These are phyloP conservation scores for Epichloe sibirici DNA, from an alignment of 2,329 filamentous ascomycete species.

Conservation along the genomic window DNA sequence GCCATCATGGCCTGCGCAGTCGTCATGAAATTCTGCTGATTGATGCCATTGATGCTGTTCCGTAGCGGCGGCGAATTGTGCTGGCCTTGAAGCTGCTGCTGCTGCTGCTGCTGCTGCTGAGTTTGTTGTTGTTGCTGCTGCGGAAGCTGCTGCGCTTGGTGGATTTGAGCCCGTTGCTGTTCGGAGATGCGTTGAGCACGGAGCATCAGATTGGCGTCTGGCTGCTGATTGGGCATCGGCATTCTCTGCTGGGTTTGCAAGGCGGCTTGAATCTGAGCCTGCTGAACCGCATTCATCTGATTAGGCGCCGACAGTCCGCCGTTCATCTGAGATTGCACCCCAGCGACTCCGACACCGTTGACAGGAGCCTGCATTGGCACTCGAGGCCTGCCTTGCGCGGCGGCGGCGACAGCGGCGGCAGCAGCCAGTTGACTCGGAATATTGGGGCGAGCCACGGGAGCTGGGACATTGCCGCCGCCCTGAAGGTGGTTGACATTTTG, in stretches of 20 bases:
- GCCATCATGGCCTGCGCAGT: slow-evolving; percentile 42
- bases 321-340: slow-evolving; percentile 35
- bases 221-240: slow-evolving; percentile 29
- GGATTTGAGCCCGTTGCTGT: slow-evolving; percentile 45
- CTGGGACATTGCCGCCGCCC: slow-evolving; percentile 17
- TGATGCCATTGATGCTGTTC: slow-evolving; percentile 29
- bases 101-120: slow-evolving; percentile 20
- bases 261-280: slow-evolving; percentile 53
- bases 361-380: slow-evolving; percentile 42
- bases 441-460: slow-evolving; percentile 21
- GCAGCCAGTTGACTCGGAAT: slow-evolving; percentile 33
- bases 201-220: slow-evolving; percentile 45
- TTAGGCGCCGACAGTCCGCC: slow-evolving; percentile 40
- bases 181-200: slow-evolving; percentile 57
- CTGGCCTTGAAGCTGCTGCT: too few species aligned
- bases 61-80: slow-evolving; percentile 34
- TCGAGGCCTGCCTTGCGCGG: slow-evolving; percentile 33
- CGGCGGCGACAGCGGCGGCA: slow-evolving; percentile 27
- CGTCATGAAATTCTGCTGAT: slow-evolving; percentile 40
- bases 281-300: slow-evolving; percentile 52
- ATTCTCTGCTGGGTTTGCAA: slow-evolving; percentile 46
- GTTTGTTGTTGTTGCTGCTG: slow-evolving; percentile 16
- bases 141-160: slow-evolving; percentile 25
- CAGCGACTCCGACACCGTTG: slow-evolving; percentile 35
- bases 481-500: slow-evolving; percentile 18